Conservation (phyloP, 495 filamentous ascomycete species). For the Aspergillus homomorphus region DNA sequence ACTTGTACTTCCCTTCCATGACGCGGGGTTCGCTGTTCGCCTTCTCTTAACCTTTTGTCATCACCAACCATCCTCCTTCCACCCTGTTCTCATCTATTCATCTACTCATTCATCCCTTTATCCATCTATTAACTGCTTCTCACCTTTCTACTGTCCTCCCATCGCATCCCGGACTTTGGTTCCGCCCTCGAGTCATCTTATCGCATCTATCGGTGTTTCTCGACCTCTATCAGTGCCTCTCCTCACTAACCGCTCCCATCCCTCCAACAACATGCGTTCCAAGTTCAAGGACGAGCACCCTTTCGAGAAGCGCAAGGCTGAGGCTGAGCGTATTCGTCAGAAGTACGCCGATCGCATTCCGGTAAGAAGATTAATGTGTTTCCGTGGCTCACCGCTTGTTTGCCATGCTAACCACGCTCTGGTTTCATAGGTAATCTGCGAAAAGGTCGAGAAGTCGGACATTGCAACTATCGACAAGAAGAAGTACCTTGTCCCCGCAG, state of each 20-base stretch:
- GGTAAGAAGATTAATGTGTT: slow-evolving; percentile 45
- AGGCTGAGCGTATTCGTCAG: slow-evolving; percentile 97
- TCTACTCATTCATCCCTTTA: slow-evolving; percentile 16
- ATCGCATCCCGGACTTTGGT: not conserved
- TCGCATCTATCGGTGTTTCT: not conserved
- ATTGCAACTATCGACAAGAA: slow-evolving; percentile 99
- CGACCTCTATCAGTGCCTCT: slow-evolving; percentile 5
- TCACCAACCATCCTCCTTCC: slow-evolving; percentile 20
- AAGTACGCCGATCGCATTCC: slow-evolving; percentile 99
- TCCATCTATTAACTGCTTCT: slow-evolving; percentile 14
- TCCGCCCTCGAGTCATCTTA: not conserved
- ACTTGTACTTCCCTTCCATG: slow-evolving; percentile 18
- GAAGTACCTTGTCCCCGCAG: slow-evolving; percentile 97
- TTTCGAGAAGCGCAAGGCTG: slow-evolving; percentile 98
- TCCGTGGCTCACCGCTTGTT: slow-evolving; percentile 40
- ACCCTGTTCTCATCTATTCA: slow-evolving; percentile 8
- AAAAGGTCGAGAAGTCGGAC: slow-evolving; percentile 98
- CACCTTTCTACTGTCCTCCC: slow-evolving; percentile 7
- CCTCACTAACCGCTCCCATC: slow-evolving; percentile 5
- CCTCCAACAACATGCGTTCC: slow-evolving; percentile 70
- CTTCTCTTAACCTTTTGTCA: slow-evolving; percentile 20
- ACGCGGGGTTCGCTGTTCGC: slow-evolving; percentile 26
- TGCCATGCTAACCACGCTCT: slow-evolving; percentile 27
- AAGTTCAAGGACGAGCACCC: slow-evolving; percentile 99
- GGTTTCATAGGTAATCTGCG: slow-evolving; percentile 83